A percentile compares a stretch with the other conserved stretches of the same genome.
Evolutionary conservation across 768 basidiomycete species (phyloP).

Genomic region (Phylloporus rhodoxanthus): DNA sequence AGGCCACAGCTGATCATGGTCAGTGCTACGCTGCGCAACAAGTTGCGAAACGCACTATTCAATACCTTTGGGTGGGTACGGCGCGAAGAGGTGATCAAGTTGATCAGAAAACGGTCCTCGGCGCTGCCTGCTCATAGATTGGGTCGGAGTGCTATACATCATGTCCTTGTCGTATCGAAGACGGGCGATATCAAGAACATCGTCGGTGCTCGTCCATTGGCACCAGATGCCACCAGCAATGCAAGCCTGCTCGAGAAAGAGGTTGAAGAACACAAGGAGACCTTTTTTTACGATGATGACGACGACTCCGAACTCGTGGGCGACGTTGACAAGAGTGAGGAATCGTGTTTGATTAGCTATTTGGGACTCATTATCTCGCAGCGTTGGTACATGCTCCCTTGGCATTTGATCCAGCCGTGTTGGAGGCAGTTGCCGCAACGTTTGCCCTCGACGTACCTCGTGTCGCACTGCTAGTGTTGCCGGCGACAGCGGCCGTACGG

Average conservation of each 20-base stretch:
- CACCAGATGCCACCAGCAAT: not conserved
- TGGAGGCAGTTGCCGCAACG: constrained; percentile 65
- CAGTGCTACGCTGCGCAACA: constrained; percentile 63
- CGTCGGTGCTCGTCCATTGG: constrained; percentile 34
- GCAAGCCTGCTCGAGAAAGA: not conserved
- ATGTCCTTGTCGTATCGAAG: constrained; percentile 56
- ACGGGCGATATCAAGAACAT: constrained; percentile 51
- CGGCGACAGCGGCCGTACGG: constrained; percentile 53
- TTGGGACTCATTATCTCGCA: constrained; percentile 22
- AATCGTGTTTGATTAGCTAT: not conserved
- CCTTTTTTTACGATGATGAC: constrained; percentile 23
- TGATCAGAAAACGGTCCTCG: constrained; percentile 24
- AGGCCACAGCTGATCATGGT: constrained; percentile 60
- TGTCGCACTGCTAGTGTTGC: constrained; percentile 62
- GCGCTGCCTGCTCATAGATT: constrained; percentile 24
- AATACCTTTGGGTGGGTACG: constrained; percentile 56
- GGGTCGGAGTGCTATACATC: constrained; percentile 38
- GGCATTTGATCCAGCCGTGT: constrained; percentile 46
- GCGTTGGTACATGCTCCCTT: constrained; percentile 43
- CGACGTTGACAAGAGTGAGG: constrained; percentile 21
- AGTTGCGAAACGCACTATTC: constrained; percentile 37
- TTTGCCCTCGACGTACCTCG: constrained; percentile 72
- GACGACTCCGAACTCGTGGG: constrained; percentile 16
- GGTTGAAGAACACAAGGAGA: not conserved
- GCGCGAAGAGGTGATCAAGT: constrained; percentile 32